These are phyloP conservation scores for Pseudoscleropodium purum DNA, from an alignment of 225 moss, liverwort and hornwort genomes.

Conservation along the genomic window DNA sequence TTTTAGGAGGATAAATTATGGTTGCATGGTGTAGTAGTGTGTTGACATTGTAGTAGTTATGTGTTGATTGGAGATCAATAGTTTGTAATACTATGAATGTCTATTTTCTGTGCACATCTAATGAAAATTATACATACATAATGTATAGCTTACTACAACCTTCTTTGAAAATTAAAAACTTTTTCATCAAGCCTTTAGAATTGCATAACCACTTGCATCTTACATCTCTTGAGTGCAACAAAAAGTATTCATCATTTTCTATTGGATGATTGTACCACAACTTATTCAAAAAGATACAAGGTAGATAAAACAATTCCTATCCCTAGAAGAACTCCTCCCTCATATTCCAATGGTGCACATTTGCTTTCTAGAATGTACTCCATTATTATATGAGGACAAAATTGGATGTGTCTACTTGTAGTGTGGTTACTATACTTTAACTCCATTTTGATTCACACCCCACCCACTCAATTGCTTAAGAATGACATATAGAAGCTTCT, in stretches of 20 bases:
- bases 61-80: rapidly evolving
- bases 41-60: not conserved
- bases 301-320: rapidly evolving
- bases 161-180: not conserved
- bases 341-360: no score
- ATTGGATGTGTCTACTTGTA: not conserved
- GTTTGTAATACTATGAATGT: not conserved
- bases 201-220: not conserved
- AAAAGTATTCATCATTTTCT: not conserved
- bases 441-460: not conserved
- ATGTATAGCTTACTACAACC: not conserved
- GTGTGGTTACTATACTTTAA: not conserved
- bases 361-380: not conserved
- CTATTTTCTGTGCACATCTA: not conserved
- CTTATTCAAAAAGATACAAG: not conserved
- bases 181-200: not conserved
- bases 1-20: not conserved
- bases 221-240: not conserved
- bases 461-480: not conserved
- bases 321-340: not conserved
- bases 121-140: not conserved
- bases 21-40: not conserved
- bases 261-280: not conserved
- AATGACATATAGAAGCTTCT: not conserved
- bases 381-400: rapidly evolving